Evolutionary conservation across 2,329 filamentous ascomycete species (phyloP), one percentile per base, ranked within the genome.

Genomic region (Macroventuria anomochaeta): DNA sequence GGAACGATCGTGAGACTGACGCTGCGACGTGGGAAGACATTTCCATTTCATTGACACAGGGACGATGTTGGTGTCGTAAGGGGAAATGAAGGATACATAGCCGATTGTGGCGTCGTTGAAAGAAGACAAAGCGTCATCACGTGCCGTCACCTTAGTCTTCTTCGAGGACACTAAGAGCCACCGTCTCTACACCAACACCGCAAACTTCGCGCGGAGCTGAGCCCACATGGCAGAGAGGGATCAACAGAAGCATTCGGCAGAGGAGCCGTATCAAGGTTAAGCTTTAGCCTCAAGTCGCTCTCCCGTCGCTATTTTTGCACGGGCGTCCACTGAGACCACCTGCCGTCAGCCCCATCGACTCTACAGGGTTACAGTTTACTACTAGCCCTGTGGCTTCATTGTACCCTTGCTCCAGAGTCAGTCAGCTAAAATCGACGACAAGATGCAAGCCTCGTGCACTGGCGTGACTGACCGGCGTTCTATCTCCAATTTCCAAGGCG

Each of bases 241-340:
- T 52, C 43, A 40, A 20, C 49, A 13, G 21, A 21, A 20, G 37
- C 15, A 49, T 23, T 50, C 36, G 20, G 46, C 41, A 47, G 40
- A 32, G 26, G 49, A 52, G 49, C 53, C 46, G 46, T 50, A 40
- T 50, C 38, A 52, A 39, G 34, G 25, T 39, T 57, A 61, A 61
- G 55, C 55, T 55, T 59, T 53, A 48, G 46, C 53, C 46, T 61
- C 52, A 53, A n/a, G 55, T 49, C 49, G 52, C 58, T 57, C 58
- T 62, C 59, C 58, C 58, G 53, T 55, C 44, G 33, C 59, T 62
- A 61, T 61, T 61, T 41, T 47, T 29, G 51, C 51, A 39, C 33
- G 12, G 51, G 12, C 38, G 43, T 48, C 38, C 52, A 51, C 31
- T 47, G 31, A 38, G n/a, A 51, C 33, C 10, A 13, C 15, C 18